Conservation (phyloP, 805 yeast species). For the Cyberlindnera mississippiensis region DNA sequence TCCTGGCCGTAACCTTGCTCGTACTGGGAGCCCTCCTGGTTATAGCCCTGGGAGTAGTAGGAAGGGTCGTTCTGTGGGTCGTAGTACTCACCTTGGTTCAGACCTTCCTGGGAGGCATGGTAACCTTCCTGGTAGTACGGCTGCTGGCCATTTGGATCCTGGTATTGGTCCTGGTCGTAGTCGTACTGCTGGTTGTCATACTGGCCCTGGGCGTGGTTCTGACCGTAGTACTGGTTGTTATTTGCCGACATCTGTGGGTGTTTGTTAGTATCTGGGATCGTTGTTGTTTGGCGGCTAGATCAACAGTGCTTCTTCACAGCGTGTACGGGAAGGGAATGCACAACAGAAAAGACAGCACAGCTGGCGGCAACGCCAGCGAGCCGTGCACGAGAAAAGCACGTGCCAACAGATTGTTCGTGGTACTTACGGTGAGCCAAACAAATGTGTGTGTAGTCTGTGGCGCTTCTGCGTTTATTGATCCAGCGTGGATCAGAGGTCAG, state of each 20-base stretch:
- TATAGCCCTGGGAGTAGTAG: conserved; percentile 48
- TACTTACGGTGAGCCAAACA: background rate
- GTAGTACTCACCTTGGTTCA: conserved; percentile 28
- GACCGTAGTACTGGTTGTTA: conserved; percentile 14
- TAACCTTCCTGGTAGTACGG: conserved; percentile 37
- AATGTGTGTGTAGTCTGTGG: background rate
- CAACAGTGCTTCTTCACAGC: too few relatives aligned
- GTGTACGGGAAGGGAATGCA: too few relatives aligned
- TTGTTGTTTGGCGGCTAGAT: background rate
- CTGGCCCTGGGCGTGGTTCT: conserved; percentile 14
- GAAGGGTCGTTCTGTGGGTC: conserved; percentile 30
- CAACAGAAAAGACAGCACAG: too few relatives aligned
- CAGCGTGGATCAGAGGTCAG: background rate
- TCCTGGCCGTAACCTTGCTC: conserved; percentile 52
- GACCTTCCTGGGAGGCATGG: conserved; percentile 30
- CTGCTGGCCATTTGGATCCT: conserved; percentile 37
- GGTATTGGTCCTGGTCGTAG: conserved; percentile 29
- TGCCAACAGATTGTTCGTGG: too few relatives aligned
- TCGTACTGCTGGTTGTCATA: conserved; percentile 22
- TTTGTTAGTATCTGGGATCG: conserved; percentile 1
- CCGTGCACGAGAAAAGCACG: too few relatives aligned
- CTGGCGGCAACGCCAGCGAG: too few relatives aligned
- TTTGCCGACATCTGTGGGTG: conserved; percentile 14
- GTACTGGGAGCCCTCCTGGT: conserved; percentile 27
- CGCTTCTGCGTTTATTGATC: background rate